Base-by-base conservation (phyloP, 2,329 filamentous ascomycete species). In the Alternaria arborescens region DNA sequence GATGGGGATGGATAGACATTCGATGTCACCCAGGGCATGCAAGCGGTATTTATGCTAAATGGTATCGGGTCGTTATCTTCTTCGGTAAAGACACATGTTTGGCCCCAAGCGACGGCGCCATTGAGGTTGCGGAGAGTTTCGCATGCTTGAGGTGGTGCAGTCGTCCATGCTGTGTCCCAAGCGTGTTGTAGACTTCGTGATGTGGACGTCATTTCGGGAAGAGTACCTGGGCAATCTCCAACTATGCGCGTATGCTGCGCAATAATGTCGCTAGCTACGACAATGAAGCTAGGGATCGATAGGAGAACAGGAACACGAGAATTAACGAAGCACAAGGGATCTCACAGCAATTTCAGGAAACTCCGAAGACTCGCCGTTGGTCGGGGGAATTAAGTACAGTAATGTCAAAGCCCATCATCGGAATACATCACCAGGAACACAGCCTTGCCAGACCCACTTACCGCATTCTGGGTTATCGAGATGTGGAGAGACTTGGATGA, bases 11-110 rank as follows among this genome's bases (percentile, higher is more conserved):
- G 54, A 4, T 62, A 60, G 4, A 60, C 24, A 16, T 60, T 57
- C 11, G 54, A 58, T 22, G 67, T 67, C 3, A 68, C 63, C 70
- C 68, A 71, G n/a, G 70, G 70, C 24, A 72, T 56, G 43, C 68
- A 72, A 2, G 64, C 68, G 1, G 66, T 84, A 74, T 96, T 91
- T 66, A 97, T 91, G 10, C 96, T 80, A 68, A 97, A 97, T 0
- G 93, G 93, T 7, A 93, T 91, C 3, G 64, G 42, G 2, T 62
- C 65, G 14, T 92, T 93, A 68, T 97, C 97, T 28, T 88, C 81
- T 67, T 87, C 88, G 57, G 88, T 84, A 71, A 97, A 97, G n/a
- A 94, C 81, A 22, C 92, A 92, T 0, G 91, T 93, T 77, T 96
- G 94, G 0, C 93, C 93, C 92, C 93, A 97, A 16, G 65, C 58